These are phyloP conservation scores for Suillus subalutaceus DNA, from an alignment of 768 basidiomycete species.

Conservation along the genomic window DNA sequence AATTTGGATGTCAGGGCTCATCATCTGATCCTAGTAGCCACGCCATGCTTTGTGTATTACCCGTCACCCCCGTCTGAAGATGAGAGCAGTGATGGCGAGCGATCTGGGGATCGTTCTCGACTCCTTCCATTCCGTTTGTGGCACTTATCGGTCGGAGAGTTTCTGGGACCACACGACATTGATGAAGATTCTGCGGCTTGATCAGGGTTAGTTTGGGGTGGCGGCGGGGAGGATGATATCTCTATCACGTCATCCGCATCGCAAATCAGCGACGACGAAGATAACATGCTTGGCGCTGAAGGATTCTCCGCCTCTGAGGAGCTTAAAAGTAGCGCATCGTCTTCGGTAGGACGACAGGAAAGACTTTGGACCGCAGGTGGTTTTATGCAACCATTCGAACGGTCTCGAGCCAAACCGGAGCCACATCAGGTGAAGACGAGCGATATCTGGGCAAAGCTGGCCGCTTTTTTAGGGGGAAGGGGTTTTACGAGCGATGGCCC, in stretches of 20 bases:
- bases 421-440: conserved; percentile 20
- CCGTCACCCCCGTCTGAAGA: conserved; percentile 9
- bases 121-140: not conserved
- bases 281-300: conserved; percentile 13
- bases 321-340: not conserved
- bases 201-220: not conserved
- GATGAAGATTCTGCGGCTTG: not conserved
- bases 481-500: conserved; percentile 11
- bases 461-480: conserved; percentile 8
- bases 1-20: conserved; percentile 54
- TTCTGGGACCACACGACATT: not conserved
- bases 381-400: not conserved
- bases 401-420: not conserved
- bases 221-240: conserved; percentile 31
- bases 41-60: conserved; percentile 48
- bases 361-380: not conserved
- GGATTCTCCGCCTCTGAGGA: conserved; percentile 11
- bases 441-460: conserved; percentile 14
- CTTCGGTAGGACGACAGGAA: not conserved
- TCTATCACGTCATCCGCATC: conserved; percentile 31
- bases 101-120: conserved; percentile 18
- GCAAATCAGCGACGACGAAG: conserved; percentile 28
- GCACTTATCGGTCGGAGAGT: not conserved
- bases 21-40: conserved; percentile 73
- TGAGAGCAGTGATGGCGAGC: conserved; percentile 20